Evolutionary conservation across 257 asterid genomes (phyloP), one percentile per base, ranked within the genome.

Genomic region (Misopates orontium): DNA sequence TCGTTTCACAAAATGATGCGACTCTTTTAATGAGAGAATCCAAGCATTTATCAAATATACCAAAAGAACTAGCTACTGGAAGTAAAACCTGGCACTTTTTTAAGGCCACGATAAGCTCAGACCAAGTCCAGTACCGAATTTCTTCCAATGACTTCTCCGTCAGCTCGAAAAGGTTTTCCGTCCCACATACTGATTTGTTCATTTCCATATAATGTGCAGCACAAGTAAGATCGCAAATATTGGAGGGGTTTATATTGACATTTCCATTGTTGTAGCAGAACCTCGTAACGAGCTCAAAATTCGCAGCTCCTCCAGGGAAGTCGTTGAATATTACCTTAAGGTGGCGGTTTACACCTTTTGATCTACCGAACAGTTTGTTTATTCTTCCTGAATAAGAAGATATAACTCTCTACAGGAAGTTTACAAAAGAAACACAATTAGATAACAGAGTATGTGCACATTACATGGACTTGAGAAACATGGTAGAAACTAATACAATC

Each of bases 251-350:
- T 39, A 87, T 70, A 60, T 72, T 70, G 56, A 87, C 57, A 55
- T 41, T 75, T 47, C 92, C 87, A 0, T 64, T 72, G 66, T 68
- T 78, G 85, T 89, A 87, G 71, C 98, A 91, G 71, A 91, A 89
- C 63, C 89, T 84, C 44, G 86, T 58, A 75, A 89, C 71, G 53
- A 79, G 83, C 87, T 89, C 97, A 57, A 91, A 91, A 66, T 78
- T 76, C 13, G 81, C 80, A 41, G 96, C 82, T 76, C 98, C 98
- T 32, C 97, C 98, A 0, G 98, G 98, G 39, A 91, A 89, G 69
- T 85, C 92, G 21, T 87, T 78, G 85, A 85, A 84, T 56, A 91
- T 78, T 72, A 89, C 86, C 90, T 89, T 91, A 19, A 83, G 67
- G 67, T 68, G 71, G 1, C 56, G 66, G 0, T 66, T 32, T 22